Evolutionary conservation across 371 early-diverging fungal genomes (phyloP), one percentile per base, ranked within the genome.

Genomic region (Nosema muscidifuracis): DNA sequence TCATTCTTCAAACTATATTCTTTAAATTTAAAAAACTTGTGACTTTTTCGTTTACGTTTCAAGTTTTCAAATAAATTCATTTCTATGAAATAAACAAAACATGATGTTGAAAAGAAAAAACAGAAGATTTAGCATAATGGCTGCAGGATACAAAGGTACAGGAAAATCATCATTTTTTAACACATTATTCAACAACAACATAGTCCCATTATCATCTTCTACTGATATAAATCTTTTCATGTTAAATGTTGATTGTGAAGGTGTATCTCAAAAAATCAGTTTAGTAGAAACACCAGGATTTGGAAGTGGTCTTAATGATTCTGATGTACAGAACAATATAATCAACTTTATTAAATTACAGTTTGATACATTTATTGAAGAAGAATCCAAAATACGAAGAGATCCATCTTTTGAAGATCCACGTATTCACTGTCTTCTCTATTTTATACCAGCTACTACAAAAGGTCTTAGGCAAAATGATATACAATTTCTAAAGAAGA

Each of bases 331-430:
- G 20, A 60, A 69, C 7, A 71, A 55, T 26, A 80, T 83, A 26
- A 47, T 70, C 1, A 57, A 58, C 18, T 81, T 69, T 67, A 78
- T 83, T 15, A 69, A 66, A 58, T 56, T 65, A 1, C 73, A 81
- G 34, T 79, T 77, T 67, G 77, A 81, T 66, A 56, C 42, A 28
- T 80, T 66, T 72, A 70, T 83, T 42, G 56, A 53, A 24, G 81
- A 83, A 73, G 83, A 83, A 60, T 76, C 73, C 0, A 83, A 81
- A 67, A 77, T 81, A 28, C 61, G 77, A 60, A 76, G 83, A 62
- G 75, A 83, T 43, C 65, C 77, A 18, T 47, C 66, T n/a, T 75
- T 67, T 65, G 81, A 78, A 47, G 83, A 83, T 57, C 73, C 66
- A 58, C 43, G 83, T 47, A 73, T 83, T 7, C 80, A 83, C 63